A percentile compares a stretch with the other conserved stretches of the same genome.
phyloP scores from a whole-genome alignment of 441 rosid species.

The Gossypium gossypioides region DNA sequence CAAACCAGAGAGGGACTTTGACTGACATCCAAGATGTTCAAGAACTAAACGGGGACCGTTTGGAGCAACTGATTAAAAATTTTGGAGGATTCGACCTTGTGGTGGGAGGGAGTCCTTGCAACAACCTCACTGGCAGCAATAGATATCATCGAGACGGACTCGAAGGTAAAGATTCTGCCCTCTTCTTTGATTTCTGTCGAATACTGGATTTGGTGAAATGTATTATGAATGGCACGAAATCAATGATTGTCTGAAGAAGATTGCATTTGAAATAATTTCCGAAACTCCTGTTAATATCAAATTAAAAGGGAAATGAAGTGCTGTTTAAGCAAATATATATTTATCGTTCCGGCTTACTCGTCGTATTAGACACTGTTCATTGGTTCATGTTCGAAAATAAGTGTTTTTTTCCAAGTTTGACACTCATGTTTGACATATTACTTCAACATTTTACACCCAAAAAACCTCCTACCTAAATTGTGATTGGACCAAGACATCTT shows the following conservation, averaged over 20 bases:
- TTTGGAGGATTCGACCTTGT: conserved; percentile 78
- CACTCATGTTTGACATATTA: too few relatives aligned
- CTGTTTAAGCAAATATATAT: background rate
- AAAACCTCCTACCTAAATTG: too few relatives aligned
- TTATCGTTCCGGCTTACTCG: background rate
- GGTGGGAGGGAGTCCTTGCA: conserved; percentile 86
- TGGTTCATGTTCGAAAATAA: background rate
- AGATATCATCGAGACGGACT: conserved; percentile 60
- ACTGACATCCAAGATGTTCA: conserved; percentile 46
- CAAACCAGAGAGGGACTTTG: conserved; percentile 60
- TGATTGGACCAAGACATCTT: too few relatives aligned
- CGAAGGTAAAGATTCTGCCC: conserved; percentile 63
- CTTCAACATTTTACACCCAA: too few relatives aligned
- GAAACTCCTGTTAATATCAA: background rate
- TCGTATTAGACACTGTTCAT: background rate
- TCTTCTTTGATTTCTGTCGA: conserved; percentile 66
- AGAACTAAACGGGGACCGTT: conserved; percentile 26
- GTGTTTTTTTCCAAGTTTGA: background rate
- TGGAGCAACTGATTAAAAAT: conserved; percentile 38
- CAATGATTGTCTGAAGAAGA: background rate
- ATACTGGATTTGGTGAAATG: conserved; percentile 49
- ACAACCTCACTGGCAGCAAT: conserved; percentile 79
- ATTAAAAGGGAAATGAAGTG: background rate
- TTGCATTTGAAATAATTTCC: conserved; percentile 3
- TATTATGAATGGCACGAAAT: conserved; percentile 17